Conservation (phyloP, 2,329 filamentous ascomycete genomes). For the Hypoxylon sp. region DNA sequence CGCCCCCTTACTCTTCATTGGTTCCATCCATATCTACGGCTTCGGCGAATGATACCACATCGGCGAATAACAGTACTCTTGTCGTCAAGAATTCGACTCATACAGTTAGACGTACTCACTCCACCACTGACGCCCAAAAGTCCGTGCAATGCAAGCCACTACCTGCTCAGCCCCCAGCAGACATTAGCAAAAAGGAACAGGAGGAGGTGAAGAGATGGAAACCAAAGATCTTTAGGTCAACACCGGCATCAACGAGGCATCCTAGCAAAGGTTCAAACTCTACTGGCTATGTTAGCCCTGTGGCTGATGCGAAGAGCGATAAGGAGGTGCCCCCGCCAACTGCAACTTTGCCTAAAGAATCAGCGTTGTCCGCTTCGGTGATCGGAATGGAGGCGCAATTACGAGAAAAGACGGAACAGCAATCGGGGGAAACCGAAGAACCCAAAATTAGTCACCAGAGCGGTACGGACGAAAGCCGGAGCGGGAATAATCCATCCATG, state of each 20-base stretch:
- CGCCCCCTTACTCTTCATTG: slow-evolving; percentile 30
- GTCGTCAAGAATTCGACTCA: neutral
- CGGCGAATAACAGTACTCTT: neutral
- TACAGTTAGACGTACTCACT: slow-evolving; percentile 19
- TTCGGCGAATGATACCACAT: neutral
- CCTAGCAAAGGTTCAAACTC: neutral
- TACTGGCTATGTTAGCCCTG: neutral
- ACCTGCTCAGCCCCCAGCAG: slow-evolving; percentile 19
- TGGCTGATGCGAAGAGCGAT: neutral
- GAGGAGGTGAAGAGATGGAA: slow-evolving; percentile 9
- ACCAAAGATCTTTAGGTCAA: slow-evolving; percentile 12
- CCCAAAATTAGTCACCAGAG: neutral
- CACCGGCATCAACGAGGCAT: neutral
- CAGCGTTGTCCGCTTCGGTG: neutral
- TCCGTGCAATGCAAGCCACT: slow-evolving; percentile 32
- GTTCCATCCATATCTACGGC: slow-evolving; percentile 7
- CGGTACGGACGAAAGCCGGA: neutral
- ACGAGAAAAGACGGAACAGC: neutral
- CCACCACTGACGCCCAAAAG: slow-evolving; percentile 4
- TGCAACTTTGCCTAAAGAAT: neutral
- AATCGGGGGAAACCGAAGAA: neutral
- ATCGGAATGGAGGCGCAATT: no score
- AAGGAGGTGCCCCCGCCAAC: neutral
- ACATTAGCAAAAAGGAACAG: neutral
- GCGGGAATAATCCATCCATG: neutral